Evolutionary conservation across 2,329 filamentous ascomycete species (phyloP).

Genomic region (Fonsecaea multimorphosa): DNA sequence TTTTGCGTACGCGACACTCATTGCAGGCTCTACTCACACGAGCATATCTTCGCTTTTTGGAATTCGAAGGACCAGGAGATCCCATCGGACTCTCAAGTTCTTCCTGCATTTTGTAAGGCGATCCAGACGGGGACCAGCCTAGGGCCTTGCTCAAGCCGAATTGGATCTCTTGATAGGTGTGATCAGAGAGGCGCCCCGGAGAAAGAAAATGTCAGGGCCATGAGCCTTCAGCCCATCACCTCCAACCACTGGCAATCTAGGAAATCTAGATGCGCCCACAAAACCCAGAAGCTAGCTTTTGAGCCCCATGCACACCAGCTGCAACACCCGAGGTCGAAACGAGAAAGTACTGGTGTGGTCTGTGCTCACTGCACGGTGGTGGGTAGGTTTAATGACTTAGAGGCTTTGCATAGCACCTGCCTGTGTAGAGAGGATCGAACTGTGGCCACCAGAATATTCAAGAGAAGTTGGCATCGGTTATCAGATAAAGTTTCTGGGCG

Average conservation of each 20-base stretch:
- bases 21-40: slow-evolving; percentile 44
- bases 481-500: neutral
- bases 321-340: neutral
- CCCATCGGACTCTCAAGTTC: slow-evolving; percentile 23
- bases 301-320: neutral
- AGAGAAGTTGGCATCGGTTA: neutral
- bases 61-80: slow-evolving; percentile 25
- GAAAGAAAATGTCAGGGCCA: neutral
- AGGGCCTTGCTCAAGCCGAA: neutral
- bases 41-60: slow-evolving; percentile 20
- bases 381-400: neutral
- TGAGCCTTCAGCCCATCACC: neutral
- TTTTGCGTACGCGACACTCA: slow-evolving; percentile 51
- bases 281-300: neutral
- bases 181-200: neutral
- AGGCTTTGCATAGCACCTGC: neutral
- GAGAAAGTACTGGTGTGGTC: neutral
- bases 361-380: neutral
- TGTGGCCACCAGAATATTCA: neutral
- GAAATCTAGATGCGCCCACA: neutral
- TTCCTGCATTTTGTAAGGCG: slow-evolving; percentile 13
- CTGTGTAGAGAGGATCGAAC: neutral
- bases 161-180: neutral
- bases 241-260: neutral
- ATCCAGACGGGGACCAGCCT: neutral